These are phyloP conservation scores for Epicoccum nigrum DNA, from an alignment of 2,329 filamentous ascomycete genomes.

Conservation along the genomic window DNA sequence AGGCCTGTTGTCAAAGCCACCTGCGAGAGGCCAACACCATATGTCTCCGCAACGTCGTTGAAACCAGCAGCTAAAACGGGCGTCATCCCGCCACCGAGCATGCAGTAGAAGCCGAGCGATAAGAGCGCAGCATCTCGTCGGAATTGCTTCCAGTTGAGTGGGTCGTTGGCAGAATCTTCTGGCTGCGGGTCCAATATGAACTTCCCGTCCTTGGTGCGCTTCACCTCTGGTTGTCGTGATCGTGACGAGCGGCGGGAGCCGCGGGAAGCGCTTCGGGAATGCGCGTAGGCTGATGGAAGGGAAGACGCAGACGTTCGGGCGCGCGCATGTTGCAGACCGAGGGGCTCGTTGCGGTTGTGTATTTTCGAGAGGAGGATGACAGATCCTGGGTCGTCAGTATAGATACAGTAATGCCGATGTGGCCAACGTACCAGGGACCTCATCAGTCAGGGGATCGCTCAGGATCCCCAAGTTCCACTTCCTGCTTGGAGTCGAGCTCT, in stretches of 20 bases:
- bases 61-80: constrained; percentile 90
- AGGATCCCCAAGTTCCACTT: constrained; percentile 75
- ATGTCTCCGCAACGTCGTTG: constrained; percentile 73
- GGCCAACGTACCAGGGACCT: constrained; percentile 76
- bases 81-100: constrained; percentile 92
- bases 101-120: constrained; percentile 87
- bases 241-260: constrained; percentile 34
- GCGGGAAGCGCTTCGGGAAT: constrained; percentile 24
- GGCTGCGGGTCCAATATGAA: constrained; percentile 92
- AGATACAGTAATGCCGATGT: not conserved
- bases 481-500: constrained; percentile 11
- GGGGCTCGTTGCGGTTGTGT: constrained; percentile 65
- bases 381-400: constrained; percentile 54
- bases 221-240: constrained; percentile 58
- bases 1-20: constrained; percentile 89
- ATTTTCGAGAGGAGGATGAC: constrained; percentile 63
- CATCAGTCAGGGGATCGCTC: constrained; percentile 79
- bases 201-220: constrained; percentile 78
- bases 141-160: constrained; percentile 88
- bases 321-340: constrained; percentile 68
- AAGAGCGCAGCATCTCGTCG: constrained; percentile 79
- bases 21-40: constrained; percentile 69
- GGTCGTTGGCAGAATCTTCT: constrained; percentile 88
- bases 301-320: constrained; percentile 63
- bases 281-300: constrained; percentile 43